Base-by-base conservation (phyloP, 192 early-diverging fungal genomes). In the Coemansia aciculifera region DNA sequence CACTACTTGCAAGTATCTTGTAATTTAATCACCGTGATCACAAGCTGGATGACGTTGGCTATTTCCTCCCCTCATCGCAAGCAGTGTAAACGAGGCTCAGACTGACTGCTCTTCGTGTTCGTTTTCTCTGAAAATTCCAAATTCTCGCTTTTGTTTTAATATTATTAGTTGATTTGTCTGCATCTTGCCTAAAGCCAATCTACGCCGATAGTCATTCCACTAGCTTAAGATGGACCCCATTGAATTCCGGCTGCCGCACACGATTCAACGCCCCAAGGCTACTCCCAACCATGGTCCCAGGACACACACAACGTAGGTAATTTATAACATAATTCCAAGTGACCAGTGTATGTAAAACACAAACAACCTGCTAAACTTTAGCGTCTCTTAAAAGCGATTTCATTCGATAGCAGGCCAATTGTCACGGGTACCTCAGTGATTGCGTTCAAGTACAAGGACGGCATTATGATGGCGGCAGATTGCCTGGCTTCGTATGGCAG, bases 401-500 rank as follows among this genome's bases (percentile, higher is more conserved):
- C 21, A 24, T 3, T 19, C 0, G 24, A 21, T 82, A 82, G 79
- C 59, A 57, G 19, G 69, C 97, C 97, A 21, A 85, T 95, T 37
- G 91, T 99, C 17, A 96, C 94, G 17, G 95, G 95, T 69, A 95
- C 94, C 9, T 97, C 95, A 39, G 93, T 98, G 32, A 71, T 99
- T 43, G 97, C 88, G 46, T 85, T 99, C 75, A 92, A 94, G 84
- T 99, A 92, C 88, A 96, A 94, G 77, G 95, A 96, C 67, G 97
- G 97, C 62, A 87, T 99, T 39, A 97, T 99, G 91, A 87, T 99
- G 79, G 94, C 94, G 7, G 92, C 95, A 12, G 97, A 99, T 77
- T 94, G 90, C 71, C 84, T 99, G 57, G 97, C 91, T 34, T 98
- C 97, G 15, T 99, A 95, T 77, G 97, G 97, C 60, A 92, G 91